Base-by-base conservation (phyloP, 257 asterid genomes). In the Plectranthus barbatus region DNA sequence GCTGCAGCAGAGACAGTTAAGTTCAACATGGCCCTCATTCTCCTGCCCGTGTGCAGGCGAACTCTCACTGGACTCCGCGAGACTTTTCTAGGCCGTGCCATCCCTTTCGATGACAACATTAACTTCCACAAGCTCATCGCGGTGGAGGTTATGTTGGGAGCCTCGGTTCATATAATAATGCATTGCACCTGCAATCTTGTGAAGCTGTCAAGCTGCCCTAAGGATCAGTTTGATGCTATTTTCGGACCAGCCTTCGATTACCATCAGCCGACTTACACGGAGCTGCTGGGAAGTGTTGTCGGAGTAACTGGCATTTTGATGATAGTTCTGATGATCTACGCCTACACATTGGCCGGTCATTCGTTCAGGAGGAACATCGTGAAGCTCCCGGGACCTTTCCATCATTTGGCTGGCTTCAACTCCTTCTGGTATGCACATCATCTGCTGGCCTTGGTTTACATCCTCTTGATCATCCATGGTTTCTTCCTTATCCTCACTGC, bases 361-460 rank as follows among this genome's bases (percentile, higher is more conserved):
- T 81, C 85, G 10, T 89, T 92, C 29, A 72, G 99, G 68, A 73
- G 93, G 56, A 92, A 83, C 45, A 87, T 82, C 20, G 74, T 92
- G 47, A 92, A 85, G 67, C 56, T 92, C 53, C 87, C 88, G 0
- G 54, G 78, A 69, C 89, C 91, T 0, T 81, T 89, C 50, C 81
- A 70, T 67, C 78, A 75, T 65, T 72, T 92, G 71, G 91, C 96
- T 0, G 99, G 99, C 52, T 92, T 92, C 56, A 92, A 92, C 14
- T 62, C 97, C 21, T 89, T 92, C 58, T 89, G 99, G 99, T 92
- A 86, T 59, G 95, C 97, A 4, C 97, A 92, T 63, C 99, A 89
- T 75, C 47, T 92, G 72, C 73, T 92, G 67, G 86, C 69, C 7
- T 7, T 89, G n/a, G 96, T 76, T 19, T 88, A 92, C 45, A 12